Conservation (phyloP, 2,329 filamentous ascomycete genomes). For the Sarocladium strictum region DNA sequence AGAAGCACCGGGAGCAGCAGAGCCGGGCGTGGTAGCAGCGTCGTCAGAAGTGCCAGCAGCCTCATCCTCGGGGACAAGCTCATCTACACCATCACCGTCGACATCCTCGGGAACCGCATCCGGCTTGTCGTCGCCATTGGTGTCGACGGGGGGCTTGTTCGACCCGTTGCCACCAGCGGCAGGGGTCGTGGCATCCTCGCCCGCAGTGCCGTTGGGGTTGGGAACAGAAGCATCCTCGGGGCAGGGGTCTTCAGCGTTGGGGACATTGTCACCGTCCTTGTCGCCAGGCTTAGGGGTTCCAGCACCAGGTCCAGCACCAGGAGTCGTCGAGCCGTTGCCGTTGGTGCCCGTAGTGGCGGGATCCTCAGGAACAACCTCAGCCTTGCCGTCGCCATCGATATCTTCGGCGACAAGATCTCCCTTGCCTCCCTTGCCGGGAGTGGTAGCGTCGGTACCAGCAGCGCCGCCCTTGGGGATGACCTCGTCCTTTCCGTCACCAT, state of each 20-base stretch:
- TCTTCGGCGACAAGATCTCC: no score
- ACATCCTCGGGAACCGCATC: background rate
- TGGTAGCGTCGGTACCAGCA: background rate
- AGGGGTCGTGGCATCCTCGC: background rate
- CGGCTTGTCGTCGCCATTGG: background rate
- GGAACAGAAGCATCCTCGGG: conserved; percentile 5
- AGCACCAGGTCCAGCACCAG: no score
- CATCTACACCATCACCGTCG: conserved; percentile 1
- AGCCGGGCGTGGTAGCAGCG: background rate
- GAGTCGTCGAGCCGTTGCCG: no score
- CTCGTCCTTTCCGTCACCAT: no score
- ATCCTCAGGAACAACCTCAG: background rate
- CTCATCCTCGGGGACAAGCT: background rate
- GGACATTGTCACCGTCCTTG: background rate
- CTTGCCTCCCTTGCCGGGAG: no score
- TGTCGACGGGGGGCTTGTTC: background rate
- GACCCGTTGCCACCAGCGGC: background rate
- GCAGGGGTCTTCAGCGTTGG: conserved; percentile 5
- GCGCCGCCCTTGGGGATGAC: no score
- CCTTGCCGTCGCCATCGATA: background rate
- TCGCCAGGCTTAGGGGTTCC: background rate
- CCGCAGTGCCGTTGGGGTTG: background rate
- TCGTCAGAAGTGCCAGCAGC: background rate
- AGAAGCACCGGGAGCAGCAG: background rate
- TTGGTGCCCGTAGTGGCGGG: background rate